Conservation (phyloP, 1,284 basidiomycete species). For the Rugosomyces carneus region DNA sequence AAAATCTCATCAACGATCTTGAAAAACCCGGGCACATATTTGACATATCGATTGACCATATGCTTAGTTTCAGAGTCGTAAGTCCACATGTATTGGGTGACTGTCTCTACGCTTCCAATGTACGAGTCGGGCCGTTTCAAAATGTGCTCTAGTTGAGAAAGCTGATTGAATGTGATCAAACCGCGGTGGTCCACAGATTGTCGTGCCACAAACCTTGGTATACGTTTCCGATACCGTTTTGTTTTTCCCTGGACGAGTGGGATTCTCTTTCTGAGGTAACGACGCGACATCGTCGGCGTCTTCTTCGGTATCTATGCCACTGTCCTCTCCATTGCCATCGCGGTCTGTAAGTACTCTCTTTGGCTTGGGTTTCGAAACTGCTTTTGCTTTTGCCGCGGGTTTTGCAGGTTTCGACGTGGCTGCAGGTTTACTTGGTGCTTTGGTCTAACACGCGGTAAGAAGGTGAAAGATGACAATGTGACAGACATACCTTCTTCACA, state of each 20-base stretch:
- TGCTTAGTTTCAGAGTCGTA: constrained; percentile 76
- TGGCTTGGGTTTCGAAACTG: constrained; percentile 32
- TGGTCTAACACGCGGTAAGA: constrained; percentile 22
- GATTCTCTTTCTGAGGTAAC: constrained; percentile 24
- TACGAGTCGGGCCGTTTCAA: constrained; percentile 97
- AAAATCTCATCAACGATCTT: constrained; percentile 99
- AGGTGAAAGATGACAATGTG: constrained; percentile 1
- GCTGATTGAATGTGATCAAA: constrained; percentile 39
- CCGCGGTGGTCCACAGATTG: constrained; percentile 5
- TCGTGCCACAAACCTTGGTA: constrained; percentile 61
- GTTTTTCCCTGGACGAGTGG: constrained; percentile 39
- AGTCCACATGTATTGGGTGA: constrained; percentile 87
- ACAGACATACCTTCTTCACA: constrained; percentile 49
- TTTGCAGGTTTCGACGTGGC: constrained; percentile 27
- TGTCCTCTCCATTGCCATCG: constrained; percentile 50
- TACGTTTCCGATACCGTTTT: constrained; percentile 93
- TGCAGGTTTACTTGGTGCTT: constrained; percentile 16
- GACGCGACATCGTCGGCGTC: constrained; percentile 39
- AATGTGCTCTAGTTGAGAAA: constrained; percentile 96
- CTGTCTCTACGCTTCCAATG: constrained; percentile 89
- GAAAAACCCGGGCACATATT: constrained; percentile 97
- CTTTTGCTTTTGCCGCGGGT: constrained; percentile 27
- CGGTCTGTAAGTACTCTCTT: constrained; percentile 67
- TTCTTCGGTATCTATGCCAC: constrained; percentile 33
- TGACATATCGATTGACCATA: constrained; percentile 79